phyloP scores from a whole-genome alignment of 1,284 basidiomycete genomes.

The Taiwanofungus camphoratus region DNA sequence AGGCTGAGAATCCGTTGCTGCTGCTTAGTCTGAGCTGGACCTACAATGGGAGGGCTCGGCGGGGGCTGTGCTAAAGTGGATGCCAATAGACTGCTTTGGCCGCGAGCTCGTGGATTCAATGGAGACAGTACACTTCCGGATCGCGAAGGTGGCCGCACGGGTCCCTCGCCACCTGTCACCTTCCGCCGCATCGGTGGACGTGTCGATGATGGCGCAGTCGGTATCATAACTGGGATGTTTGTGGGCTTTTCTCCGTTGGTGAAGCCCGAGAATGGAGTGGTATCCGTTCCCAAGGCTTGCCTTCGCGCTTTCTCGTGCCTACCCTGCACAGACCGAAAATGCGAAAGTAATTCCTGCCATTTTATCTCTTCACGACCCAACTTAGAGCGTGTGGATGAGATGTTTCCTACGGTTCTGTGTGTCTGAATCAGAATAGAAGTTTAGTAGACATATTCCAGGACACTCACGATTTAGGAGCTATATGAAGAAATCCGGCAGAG shows the following conservation, averaged over 20 bases:
- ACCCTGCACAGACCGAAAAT: constrained; percentile 79
- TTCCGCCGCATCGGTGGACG: constrained; percentile 50
- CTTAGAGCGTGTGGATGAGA: constrained; percentile 60
- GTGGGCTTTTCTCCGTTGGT: constrained; percentile 19
- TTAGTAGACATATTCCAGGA: neutral
- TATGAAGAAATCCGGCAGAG: constrained; percentile 89
- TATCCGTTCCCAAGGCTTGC: constrained; percentile 52
- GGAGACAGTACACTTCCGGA: constrained; percentile 54
- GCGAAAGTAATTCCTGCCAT: constrained; percentile 86
- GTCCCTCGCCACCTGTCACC: constrained; percentile 44
- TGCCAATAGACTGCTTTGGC: constrained; percentile 38
- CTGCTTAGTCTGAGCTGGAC: constrained; percentile 41
- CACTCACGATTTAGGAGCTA: constrained; percentile 71
- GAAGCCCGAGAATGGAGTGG: constrained; percentile 37
- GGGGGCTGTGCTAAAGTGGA: constrained; percentile 23
- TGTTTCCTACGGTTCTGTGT: constrained; percentile 28
- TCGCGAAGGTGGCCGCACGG: constrained; percentile 26
- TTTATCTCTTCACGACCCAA: constrained; percentile 84
- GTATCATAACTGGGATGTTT: constrained; percentile 9
- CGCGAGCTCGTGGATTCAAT: constrained; percentile 63
- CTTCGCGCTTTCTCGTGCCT: constrained; percentile 85
- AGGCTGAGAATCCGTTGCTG: constrained; percentile 31
- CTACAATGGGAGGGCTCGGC: constrained; percentile 29
- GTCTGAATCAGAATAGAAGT: neutral
- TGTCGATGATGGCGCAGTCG: constrained; percentile 12